Base-by-base conservation (phyloP, 2,329 filamentous ascomycete species). In the Aspergillus uvarum region DNA sequence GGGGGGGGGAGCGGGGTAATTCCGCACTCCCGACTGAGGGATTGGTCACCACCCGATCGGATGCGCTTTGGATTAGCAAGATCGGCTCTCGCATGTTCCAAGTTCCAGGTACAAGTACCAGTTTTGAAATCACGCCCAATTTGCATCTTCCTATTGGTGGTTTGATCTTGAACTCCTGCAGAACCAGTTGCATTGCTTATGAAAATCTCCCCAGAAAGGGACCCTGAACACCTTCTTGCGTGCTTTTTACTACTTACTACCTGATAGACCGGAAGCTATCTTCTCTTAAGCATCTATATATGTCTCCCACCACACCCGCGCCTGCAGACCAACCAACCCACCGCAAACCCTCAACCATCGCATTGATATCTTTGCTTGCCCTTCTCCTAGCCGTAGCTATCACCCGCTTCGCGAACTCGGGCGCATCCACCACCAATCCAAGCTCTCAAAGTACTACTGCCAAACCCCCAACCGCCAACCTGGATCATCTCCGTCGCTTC, bases 21-120 rank as follows among this genome's bases (percentile, higher is more conserved):
- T 55, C 53, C 53, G 53, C 53, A 35, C 53, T 55, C 44, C 53
- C 44, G 53, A 55, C 42, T n/a, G 29, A 35, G 26, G 52, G 53
- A 55, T 48, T 16, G 42, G 14, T 21, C 53, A 21, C 53, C 26
- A 47, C 53, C 52, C 53, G 53, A 55, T 55, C 53, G 53, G 53
- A 55, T 55, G 42, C 14, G 24, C 16, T 11, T 10, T 19, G 47
- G 52, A 55, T 55, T 55, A 35, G 26, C 53, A 31, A 48, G 21
- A 55, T 55, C 53, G 42, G 24, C 42, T 44, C 38, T 44, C n/a
- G 31, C 42, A 47, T 32, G 24, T 21, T 32, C 38, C 14, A 42
- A n/a, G 19, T 19, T 31, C 38, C 19, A 38, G 21, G 21, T 47
- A 32, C 35, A 3, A 29, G 26, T 29, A 8, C 26, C 26, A 29